Conservation (phyloP, 106 monocot genomes). For the Gastrodia elata region DNA sequence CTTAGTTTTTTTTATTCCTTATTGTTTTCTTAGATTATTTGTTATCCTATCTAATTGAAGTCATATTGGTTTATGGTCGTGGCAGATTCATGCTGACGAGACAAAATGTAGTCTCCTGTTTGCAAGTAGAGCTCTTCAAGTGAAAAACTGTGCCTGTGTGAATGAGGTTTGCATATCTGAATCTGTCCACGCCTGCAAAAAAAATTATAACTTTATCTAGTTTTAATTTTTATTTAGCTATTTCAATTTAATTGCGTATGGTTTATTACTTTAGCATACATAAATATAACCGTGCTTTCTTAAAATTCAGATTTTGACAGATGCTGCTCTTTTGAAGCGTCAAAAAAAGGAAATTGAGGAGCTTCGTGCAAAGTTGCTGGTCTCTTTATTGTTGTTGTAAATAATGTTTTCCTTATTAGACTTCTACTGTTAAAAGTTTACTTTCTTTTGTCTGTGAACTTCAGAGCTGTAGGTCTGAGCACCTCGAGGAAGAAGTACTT, state of each 20-base stretch:
- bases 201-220: not conserved
- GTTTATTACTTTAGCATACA: not conserved
- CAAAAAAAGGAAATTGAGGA: slow-evolving; percentile 94
- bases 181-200: not conserved
- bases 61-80: slow-evolving; percentile 6
- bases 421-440: not conserved
- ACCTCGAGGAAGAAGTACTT: slow-evolving; percentile 84
- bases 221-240: not conserved
- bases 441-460: slow-evolving; percentile 8
- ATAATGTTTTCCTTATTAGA: not conserved
- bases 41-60: not conserved
- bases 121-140: slow-evolving; percentile 82
- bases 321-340: slow-evolving; percentile 86
- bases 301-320: slow-evolving; percentile 71
- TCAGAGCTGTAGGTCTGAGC: slow-evolving; percentile 88
- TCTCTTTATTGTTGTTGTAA: slow-evolving; percentile 9
- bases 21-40: not conserved
- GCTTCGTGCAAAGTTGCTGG: slow-evolving; percentile 77
- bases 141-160: slow-evolving; percentile 77
- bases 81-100: slow-evolving; percentile 83
- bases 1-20: not conserved
- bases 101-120: slow-evolving; percentile 95
- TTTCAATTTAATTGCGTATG: not conserved
- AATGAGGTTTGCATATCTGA: slow-evolving; percentile 61
- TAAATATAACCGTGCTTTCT: not conserved